Evolutionary conservation across 441 rosid species (phyloP), one percentile per base, ranked within the genome.

Genomic region (Kokia cookei): DNA sequence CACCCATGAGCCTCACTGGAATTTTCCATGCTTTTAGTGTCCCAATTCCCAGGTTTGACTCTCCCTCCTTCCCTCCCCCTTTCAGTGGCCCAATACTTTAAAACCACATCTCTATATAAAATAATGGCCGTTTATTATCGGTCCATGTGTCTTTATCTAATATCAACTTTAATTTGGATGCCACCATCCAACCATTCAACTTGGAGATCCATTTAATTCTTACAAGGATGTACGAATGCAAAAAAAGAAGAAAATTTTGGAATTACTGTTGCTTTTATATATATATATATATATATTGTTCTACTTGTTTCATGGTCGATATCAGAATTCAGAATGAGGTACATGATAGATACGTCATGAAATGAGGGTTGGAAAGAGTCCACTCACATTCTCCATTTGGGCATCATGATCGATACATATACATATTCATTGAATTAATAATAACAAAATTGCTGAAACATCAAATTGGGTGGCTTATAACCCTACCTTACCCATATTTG

Each of bases 41-140:
- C 65, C 67, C 22, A 63, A n/a, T 37, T 63, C 54, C 54, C 11
- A 66, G 22, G 70, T 65, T 65, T 65, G 70, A 45, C 70, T 65
- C 51, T 43, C 29, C 1, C 43, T 32, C 8, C 29, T 3, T 2
- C 32, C 9, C 17, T n/a, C n/a, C 12, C 2, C 2, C 9, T 43
- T 22, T 24, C 7, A 65, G 37, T 66, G 58, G 22, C 4, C 3
- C 57, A 67, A 48, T 48, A 48, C 48, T 26, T 67, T 64, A 66
- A 7, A 24, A 47, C 40, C 71, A 24, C 32, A 45, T 45, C 19
- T 45, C 19, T 50, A 26, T 66, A 13, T 24, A 66, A 45, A 57
- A 57, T 9, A 2, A 45, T 12, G 50, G 14, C 50, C 12, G 15
- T 13, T 13, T 8, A 13, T 13, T 59, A 12, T 26, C 13, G 64